Base-by-base conservation (phyloP, 805 yeast species). In the Cyberlindnera xishuangbannaensis region DNA sequence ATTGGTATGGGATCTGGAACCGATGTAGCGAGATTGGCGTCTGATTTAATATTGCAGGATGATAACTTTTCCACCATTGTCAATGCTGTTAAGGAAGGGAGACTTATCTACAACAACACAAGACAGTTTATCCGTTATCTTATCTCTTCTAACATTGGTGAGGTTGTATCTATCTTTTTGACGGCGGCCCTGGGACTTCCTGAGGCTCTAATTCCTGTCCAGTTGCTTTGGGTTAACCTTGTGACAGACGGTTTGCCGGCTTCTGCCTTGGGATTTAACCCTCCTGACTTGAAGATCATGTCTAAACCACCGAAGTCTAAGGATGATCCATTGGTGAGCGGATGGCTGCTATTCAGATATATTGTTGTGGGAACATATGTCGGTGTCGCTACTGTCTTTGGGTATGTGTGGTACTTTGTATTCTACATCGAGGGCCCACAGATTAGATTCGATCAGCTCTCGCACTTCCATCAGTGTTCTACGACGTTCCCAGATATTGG, bases 1-100 rank as follows among this genome's bases (percentile, higher is more conserved):
- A 67, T 75, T 45, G 72, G 78, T 10, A 74, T 75, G 79, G 79
- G 80, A 2, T 66, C 73, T 31, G 80, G 78, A 11, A 71, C 78
- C 1, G 79, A 73, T 51, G 78, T 73, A 15, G 80, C 80, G 4
- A 69, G 73, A 44, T 65, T 71, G 34, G 78, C 79, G 2, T 67
- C 75, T 13, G 78, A 73, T 52, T 67, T 73, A 54, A 75, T 73
- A 12, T 55, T 73, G 28, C 73, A 73, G 17, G 78, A 73, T 47
- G 62, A 62, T 36, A 73, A 72, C 49, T 72, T 72, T 46, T 68
- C 76, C n/a, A 68, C 77, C 18, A 73, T 72, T 47, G 69, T 71
- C 37, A 62, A 65, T 40, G 78, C 78, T 5, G 67, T 72, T 22
- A 76, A 62, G 46, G 78, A 72, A 51, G 78, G 78, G 17, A 59